phyloP scores from a whole-genome alignment of 768 basidiomycete genomes.

The Suillus ampliporus region DNA sequence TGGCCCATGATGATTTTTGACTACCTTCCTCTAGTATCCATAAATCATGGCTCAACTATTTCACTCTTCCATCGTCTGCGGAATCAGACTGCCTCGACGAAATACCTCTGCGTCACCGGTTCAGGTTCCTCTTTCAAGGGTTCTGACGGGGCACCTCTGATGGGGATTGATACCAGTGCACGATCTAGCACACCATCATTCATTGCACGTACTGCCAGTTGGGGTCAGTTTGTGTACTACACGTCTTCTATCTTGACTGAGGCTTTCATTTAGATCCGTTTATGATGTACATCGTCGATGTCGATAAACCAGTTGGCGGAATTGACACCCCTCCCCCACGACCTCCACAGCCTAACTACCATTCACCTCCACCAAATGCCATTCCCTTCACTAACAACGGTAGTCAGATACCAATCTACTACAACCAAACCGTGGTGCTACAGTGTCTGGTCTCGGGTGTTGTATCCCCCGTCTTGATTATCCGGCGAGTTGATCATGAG shows the following conservation, averaged over 20 bases:
- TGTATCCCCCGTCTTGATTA: conserved; percentile 90
- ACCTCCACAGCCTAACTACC: conserved; percentile 87
- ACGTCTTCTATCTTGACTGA: conserved; percentile 16
- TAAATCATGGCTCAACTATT: conserved; percentile 94
- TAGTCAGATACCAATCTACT: conserved; percentile 89
- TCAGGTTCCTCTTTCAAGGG: conserved; percentile 92
- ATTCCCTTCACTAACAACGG: conserved; percentile 85
- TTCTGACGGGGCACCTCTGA: conserved; percentile 86
- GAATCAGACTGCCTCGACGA: conserved; percentile 94
- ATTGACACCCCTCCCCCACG: conserved; percentile 81
- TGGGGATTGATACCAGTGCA: conserved; percentile 77
- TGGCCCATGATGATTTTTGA: conserved; percentile 18
- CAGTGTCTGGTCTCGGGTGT: conserved; percentile 95
- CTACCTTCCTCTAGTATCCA: conserved; percentile 66
- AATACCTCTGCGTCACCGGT: conserved; percentile 95
- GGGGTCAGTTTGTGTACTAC: conserved; percentile 60
- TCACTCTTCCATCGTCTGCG: conserved; percentile 95
- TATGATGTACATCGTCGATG: conserved; percentile 97
- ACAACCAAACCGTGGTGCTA: conserved; percentile 94
- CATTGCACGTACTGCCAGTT: conserved; percentile 87
- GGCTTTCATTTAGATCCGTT: conserved; percentile 69
- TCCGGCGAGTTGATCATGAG: conserved; percentile 91
- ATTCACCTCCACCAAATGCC: conserved; percentile 89
- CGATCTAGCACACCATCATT: conserved; percentile 81
- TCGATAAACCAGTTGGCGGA: conserved; percentile 79